Conservation (phyloP, 805 yeast species). For the Candida glaebosa region DNA sequence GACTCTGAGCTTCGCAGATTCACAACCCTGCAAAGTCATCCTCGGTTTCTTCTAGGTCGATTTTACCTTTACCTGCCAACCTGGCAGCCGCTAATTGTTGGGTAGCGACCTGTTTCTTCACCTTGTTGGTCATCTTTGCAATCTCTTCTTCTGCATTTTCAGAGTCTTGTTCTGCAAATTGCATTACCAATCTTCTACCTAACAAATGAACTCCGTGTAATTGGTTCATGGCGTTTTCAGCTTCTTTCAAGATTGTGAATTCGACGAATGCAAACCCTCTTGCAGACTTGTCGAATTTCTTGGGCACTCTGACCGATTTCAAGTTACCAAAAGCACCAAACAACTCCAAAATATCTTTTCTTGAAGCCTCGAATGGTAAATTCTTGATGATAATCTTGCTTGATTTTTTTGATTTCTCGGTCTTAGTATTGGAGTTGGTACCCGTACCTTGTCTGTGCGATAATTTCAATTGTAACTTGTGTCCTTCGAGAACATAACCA, state of each 20-base stretch:
- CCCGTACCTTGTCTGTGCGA: slow-evolving; percentile 68
- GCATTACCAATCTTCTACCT: slow-evolving; percentile 92
- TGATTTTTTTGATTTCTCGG: slow-evolving; percentile 29
- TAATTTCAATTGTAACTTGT: slow-evolving; percentile 80
- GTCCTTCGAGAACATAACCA: slow-evolving; percentile 82
- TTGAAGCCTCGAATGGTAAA: slow-evolving; percentile 92
- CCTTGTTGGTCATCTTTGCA: slow-evolving; percentile 84
- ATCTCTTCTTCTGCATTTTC: slow-evolving; percentile 87
- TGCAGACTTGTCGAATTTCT: slow-evolving; percentile 90
- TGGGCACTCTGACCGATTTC: slow-evolving; percentile 92
- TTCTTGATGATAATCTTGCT: slow-evolving; percentile 91
- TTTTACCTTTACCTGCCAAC: slow-evolving; percentile 68
- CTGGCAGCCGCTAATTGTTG: slow-evolving; percentile 69
- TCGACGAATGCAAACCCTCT: slow-evolving; percentile 99
- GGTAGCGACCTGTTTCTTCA: slow-evolving; percentile 74
- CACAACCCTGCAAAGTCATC: slow-evolving; percentile 17
- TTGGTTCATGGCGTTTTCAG: slow-evolving; percentile 90
- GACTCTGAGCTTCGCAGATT: too few species aligned
- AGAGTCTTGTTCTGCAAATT: slow-evolving; percentile 81
- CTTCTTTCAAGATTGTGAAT: slow-evolving; percentile 79
- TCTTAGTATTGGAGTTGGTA: slow-evolving; percentile 18
- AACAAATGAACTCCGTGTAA: slow-evolving; percentile 93
- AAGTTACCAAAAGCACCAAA: slow-evolving; percentile 94
- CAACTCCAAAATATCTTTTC: slow-evolving; percentile 88
- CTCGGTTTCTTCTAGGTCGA: slow-evolving; percentile 58